phyloP scores from a whole-genome alignment of 2,329 filamentous ascomycete genomes.

The Xylariomycetidae sp. region DNA sequence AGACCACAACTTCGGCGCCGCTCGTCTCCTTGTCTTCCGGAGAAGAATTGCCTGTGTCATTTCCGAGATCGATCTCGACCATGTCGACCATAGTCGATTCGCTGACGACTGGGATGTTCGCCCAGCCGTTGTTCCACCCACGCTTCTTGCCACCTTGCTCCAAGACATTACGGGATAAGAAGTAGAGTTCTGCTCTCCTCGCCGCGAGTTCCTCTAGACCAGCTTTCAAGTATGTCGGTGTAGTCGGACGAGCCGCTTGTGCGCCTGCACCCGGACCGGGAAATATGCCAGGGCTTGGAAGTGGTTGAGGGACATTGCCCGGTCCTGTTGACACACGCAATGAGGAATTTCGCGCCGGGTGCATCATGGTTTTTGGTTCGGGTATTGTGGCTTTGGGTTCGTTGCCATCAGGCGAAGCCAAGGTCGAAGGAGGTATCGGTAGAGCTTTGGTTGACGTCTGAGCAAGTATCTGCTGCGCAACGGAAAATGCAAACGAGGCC shows the following conservation, averaged over 20 bases:
- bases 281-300: slow-evolving; percentile 48
- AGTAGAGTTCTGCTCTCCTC: slow-evolving; percentile 72
- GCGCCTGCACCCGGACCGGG: too few species aligned
- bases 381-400: slow-evolving; percentile 59
- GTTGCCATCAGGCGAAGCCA: slow-evolving; percentile 38
- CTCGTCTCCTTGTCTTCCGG: too few species aligned
- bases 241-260: slow-evolving; percentile 33
- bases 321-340: slow-evolving; percentile 38
- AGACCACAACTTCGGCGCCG: slow-evolving; percentile 11
- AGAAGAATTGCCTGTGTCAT: slow-evolving; percentile 23
- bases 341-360: slow-evolving; percentile 60
- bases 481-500: slow-evolving; percentile 70
- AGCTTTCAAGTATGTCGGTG: slow-evolving; percentile 46
- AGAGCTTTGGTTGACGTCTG: slow-evolving; percentile 67
- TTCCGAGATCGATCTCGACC: slow-evolving; percentile 52
- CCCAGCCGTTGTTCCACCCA: slow-evolving; percentile 75
- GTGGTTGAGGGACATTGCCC: slow-evolving; percentile 24
- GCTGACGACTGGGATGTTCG: slow-evolving; percentile 47
- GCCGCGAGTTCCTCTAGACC: slow-evolving; percentile 80
- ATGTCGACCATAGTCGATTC: slow-evolving; percentile 40
- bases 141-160: slow-evolving; percentile 65
- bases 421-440: slow-evolving; percentile 56
- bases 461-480: slow-evolving; percentile 68
- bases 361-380: slow-evolving; percentile 65
- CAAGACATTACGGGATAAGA: slow-evolving; percentile 73